These are phyloP conservation scores for Kwoniella shandongensis DNA, from an alignment of 768 basidiomycete genomes.

Conservation along the genomic window DNA sequence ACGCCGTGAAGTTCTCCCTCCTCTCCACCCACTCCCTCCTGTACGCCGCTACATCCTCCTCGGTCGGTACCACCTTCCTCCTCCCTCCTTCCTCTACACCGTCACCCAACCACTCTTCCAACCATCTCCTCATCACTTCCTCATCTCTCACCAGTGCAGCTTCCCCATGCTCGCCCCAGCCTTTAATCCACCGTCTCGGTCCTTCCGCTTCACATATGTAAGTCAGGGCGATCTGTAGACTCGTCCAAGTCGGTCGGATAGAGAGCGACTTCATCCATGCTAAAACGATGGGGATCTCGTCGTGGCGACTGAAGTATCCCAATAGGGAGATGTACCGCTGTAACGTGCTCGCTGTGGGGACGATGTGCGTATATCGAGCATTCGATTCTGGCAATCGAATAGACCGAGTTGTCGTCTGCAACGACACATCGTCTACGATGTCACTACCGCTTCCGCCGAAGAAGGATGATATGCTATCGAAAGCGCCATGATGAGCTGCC, in stretches of 20 bases:
- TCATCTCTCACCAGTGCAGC: constrained; percentile 36
- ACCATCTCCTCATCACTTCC: constrained; percentile 38
- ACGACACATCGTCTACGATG: neutral
- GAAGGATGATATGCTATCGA: constrained; percentile 14
- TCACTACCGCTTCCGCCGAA: constrained; percentile 1
- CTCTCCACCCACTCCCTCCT: constrained; percentile 22
- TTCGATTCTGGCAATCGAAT: constrained; percentile 13
- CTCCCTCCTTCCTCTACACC: constrained; percentile 9
- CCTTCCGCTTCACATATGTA: constrained; percentile 72
- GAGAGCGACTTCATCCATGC: constrained; percentile 71
- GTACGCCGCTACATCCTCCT: constrained; percentile 31
- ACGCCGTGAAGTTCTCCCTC: constrained; percentile 15
- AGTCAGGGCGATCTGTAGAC: constrained; percentile 65
- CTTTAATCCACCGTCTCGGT: constrained; percentile 46
- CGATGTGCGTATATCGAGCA: constrained; percentile 55
- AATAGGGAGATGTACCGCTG: constrained; percentile 65
- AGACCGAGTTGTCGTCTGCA: neutral
- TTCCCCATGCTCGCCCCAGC: constrained; percentile 20
- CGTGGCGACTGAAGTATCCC: constrained; percentile 58
- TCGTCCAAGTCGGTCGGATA: constrained; percentile 60
- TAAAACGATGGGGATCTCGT: constrained; percentile 67
- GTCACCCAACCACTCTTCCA: constrained; percentile 36
- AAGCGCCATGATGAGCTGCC: constrained; percentile 26
- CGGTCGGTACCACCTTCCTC: constrained; percentile 28
- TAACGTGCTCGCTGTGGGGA: constrained; percentile 61